phyloP scores from a whole-genome alignment of 2,329 filamentous ascomycete genomes.

The Cercospora sp. region DNA sequence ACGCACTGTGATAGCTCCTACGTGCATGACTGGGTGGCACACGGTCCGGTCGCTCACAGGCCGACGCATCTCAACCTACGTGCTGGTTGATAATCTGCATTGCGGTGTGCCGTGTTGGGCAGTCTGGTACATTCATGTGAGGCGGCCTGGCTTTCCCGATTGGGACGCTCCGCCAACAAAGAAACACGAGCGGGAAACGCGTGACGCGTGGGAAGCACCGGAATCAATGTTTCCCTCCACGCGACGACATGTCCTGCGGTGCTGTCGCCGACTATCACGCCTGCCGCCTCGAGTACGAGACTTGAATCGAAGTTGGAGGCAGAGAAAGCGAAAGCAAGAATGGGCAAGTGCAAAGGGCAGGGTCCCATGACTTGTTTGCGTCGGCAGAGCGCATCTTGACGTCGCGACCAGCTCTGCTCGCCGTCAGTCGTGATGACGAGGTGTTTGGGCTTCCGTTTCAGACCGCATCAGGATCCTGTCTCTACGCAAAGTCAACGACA shows the following conservation, averaged over 20 bases:
- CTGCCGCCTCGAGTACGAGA: not conserved
- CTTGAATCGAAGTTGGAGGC: not conserved
- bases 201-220: not conserved
- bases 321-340: not conserved
- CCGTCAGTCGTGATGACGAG: not conserved
- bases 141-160: not conserved
- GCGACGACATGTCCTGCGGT: not conserved
- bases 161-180: not conserved
- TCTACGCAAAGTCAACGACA: not conserved
- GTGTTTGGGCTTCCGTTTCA: slow-evolving; percentile 11
- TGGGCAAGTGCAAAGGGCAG: not conserved
- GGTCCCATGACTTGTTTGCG: slow-evolving; percentile 7
- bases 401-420: not conserved
- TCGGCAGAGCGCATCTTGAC: not conserved
- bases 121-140: not conserved
- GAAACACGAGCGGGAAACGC: not conserved
- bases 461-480: not conserved
- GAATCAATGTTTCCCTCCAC: not conserved
- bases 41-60: not conserved
- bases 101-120: not conserved
- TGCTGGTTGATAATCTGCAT: slow-evolving; percentile 1
- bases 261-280: not conserved
- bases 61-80: not conserved
- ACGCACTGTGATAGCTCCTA: not conserved
- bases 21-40: not conserved